Evolutionary conservation across 2,329 filamentous ascomycete species (phyloP).

Genomic region (Colletotrichum ledebouriae): DNA sequence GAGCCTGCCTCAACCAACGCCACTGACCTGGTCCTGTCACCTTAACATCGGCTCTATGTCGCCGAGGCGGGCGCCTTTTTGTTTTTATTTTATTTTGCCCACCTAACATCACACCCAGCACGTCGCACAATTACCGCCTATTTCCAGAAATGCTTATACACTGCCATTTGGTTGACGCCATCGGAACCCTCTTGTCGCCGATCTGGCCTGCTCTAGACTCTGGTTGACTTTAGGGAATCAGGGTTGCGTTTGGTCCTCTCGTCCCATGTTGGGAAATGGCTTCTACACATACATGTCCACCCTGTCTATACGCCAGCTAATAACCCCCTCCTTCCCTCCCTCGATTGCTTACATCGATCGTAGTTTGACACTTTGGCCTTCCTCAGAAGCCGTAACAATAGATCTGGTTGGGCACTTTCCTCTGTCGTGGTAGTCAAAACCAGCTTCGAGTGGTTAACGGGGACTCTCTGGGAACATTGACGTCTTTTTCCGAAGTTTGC

Average conservation of each 20-base stretch:
- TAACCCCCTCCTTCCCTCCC: conserved; percentile 5
- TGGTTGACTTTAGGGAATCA: conserved; percentile 20
- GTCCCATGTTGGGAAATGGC: conserved; percentile 16
- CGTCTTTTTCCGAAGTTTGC: conserved; percentile 4
- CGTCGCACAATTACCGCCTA: conserved; percentile 23
- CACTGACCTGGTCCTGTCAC: conserved; percentile 33
- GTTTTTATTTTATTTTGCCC: background rate
- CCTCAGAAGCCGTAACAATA: conserved; percentile 22
- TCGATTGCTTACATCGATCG: conserved; percentile 10
- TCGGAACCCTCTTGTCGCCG: conserved; percentile 21
- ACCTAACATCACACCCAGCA: conserved; percentile 25
- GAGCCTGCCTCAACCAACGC: conserved; percentile 32
- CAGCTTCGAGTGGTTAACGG: conserved; percentile 3
- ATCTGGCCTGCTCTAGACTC: conserved; percentile 36
- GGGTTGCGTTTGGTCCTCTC: conserved; percentile 27
- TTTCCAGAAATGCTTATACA: conserved; percentile 16
- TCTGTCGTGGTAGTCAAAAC: conserved; percentile 3
- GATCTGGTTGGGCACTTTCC: conserved; percentile 6
- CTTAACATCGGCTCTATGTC: conserved; percentile 3
- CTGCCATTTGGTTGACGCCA: conserved; percentile 22
- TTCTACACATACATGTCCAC: background rate
- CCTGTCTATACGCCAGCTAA: background rate
- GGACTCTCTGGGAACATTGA: background rate
- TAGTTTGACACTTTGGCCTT: conserved; percentile 21
- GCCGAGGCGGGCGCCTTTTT: background rate